These are phyloP conservation scores for Bidens hawaiensis DNA, from an alignment of 140 eudicot genomes.

Conservation along the genomic window DNA sequence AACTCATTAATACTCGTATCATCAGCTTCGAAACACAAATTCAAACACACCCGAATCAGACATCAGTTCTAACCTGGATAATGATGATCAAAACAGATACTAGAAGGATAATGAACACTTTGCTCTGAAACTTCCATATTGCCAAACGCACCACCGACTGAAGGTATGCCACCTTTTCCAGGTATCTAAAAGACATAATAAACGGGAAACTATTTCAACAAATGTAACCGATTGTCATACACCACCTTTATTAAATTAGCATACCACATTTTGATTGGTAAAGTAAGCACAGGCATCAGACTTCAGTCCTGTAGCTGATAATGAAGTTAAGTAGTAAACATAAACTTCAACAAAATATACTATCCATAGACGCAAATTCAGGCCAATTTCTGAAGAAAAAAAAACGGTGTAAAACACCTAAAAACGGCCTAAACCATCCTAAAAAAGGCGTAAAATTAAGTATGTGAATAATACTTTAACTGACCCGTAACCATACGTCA, in stretches of 20 bases:
- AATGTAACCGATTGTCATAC: background rate
- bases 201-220: background rate
- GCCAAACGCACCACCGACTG: conserved; percentile 30
- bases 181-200: conserved; percentile 30
- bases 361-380: too few species aligned
- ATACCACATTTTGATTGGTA: conserved; percentile 44
- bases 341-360: background rate
- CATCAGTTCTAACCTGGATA: conserved; percentile 49
- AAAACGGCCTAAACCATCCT: too few species aligned
- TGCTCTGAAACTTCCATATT: conserved; percentile 33
- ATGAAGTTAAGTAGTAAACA: conserved; percentile 24
- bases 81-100: conserved; percentile 52
- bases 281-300: conserved; percentile 31
- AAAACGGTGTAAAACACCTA: background rate
- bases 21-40: background rate
- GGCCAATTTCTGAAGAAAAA: too few species aligned
- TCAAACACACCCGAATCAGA: too few species aligned
- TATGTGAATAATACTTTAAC: too few species aligned
- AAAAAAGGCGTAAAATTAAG: too few species aligned
- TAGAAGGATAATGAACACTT: conserved; percentile 41
- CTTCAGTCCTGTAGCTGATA: conserved; percentile 35
- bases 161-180: conserved; percentile 34
- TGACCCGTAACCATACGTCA: too few species aligned
- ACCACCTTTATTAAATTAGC: conserved; percentile 1
- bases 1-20: background rate